Conservation (phyloP, 352 stramenopile genomes). For the Phytopythium helicoides region DNA sequence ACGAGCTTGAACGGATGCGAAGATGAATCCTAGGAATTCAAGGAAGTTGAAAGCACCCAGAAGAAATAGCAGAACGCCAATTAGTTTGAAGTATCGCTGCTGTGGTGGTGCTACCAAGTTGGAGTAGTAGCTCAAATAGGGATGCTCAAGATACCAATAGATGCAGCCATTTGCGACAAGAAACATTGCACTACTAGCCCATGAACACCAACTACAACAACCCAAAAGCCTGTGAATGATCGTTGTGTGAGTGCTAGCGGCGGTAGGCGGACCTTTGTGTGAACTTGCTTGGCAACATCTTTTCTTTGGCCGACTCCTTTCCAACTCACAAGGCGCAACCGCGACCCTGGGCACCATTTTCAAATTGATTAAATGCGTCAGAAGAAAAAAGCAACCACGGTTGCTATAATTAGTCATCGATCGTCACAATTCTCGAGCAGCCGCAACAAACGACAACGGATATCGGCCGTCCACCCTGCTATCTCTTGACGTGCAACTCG, state of each 20-base stretch:
- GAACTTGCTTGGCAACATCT: no score
- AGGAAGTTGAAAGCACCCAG: slow-evolving; percentile 12
- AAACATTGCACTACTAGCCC: slow-evolving; percentile 15
- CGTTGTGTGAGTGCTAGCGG: background rate
- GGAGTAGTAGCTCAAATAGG: slow-evolving; percentile 37
- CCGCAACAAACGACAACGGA: no score
- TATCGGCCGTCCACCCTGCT: no score
- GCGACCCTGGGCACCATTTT: no score
- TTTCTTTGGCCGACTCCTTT: no score
- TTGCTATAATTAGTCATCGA: no score
- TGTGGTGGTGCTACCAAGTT: slow-evolving; percentile 15
- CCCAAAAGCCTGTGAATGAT: background rate
- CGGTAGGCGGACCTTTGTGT: background rate
- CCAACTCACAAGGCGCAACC: no score
- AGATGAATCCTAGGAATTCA: slow-evolving; percentile 6
- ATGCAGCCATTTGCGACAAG: slow-evolving; percentile 15
- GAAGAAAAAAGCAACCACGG: no score
- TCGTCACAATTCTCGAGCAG: no score
- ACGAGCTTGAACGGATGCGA: background rate
- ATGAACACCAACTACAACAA: slow-evolving; percentile 9
- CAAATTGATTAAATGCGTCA: no score
- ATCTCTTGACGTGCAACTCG: no score
- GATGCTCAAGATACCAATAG: slow-evolving; percentile 29
- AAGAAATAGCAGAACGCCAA: slow-evolving; percentile 10
- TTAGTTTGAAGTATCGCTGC: slow-evolving; percentile 14